Evolutionary conservation across 2,329 filamentous ascomycete species (phyloP).

Genomic region (Fusarium papillatum): DNA sequence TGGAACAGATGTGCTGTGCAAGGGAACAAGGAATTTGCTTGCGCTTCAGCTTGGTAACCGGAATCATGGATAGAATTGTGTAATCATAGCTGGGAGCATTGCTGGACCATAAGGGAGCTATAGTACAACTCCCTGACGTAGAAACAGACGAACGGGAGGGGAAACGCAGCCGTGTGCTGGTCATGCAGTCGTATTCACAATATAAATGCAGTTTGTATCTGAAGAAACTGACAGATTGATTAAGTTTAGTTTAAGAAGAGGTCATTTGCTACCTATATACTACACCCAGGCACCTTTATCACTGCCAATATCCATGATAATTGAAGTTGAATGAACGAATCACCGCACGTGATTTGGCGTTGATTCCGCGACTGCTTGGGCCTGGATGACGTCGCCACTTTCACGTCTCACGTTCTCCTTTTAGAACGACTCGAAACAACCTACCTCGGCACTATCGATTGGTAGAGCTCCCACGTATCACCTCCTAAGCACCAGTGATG

Average conservation of each 20-base stretch:
- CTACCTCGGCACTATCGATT: neutral
- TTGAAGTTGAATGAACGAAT: neutral
- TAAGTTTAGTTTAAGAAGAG: neutral
- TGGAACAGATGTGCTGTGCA: constrained; percentile 35
- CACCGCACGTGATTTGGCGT: constrained; percentile 54
- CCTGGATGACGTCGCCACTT: constrained; percentile 36
- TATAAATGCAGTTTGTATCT: constrained; percentile 31
- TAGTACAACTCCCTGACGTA: constrained; percentile 15
- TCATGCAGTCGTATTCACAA: constrained; percentile 35
- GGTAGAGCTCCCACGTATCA: neutral
- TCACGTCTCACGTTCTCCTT: constrained; percentile 3
- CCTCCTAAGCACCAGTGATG: constrained; percentile 1
- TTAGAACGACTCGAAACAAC: neutral
- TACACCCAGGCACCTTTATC: neutral
- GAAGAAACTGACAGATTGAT: neutral
- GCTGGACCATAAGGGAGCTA: constrained; percentile 12
- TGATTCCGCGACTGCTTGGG: constrained; percentile 47
- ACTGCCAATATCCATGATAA: neutral
- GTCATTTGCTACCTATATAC: neutral
- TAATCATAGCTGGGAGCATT: constrained; percentile 32
- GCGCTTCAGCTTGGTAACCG: constrained; percentile 22
- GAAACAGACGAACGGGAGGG: constrained; percentile 21
- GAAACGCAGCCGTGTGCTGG: constrained; percentile 31
- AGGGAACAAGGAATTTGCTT: constrained; percentile 15
- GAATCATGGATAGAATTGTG: constrained; percentile 41